These are phyloP conservation scores for Ustilago nuda DNA, from an alignment of 1,284 basidiomycete species.

Conservation along the genomic window DNA sequence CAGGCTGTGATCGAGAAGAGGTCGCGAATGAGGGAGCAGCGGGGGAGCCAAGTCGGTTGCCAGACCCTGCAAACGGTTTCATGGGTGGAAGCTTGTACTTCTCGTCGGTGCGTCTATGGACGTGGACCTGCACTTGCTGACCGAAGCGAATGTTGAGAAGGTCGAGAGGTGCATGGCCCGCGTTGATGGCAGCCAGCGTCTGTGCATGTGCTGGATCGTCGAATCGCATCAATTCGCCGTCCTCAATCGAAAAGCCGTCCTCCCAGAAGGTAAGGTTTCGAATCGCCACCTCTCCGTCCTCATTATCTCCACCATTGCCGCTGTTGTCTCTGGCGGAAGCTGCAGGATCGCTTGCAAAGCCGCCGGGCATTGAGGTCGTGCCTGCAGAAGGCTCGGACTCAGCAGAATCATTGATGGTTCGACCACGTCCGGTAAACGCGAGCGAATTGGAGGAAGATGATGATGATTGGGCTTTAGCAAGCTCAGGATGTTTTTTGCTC, in stretches of 20 bases:
- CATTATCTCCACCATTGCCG: conserved; percentile 71
- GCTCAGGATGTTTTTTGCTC: conserved; percentile 20
- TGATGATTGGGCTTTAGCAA: neutral
- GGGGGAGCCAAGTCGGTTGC: conserved; percentile 80
- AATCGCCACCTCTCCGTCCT: conserved; percentile 73
- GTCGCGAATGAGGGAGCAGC: conserved; percentile 49
- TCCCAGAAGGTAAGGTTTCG: conserved; percentile 92
- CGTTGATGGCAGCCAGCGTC: conserved; percentile 81
- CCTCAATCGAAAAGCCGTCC: conserved; percentile 92
- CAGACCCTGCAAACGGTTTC: conserved; percentile 79
- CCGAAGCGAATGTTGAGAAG: conserved; percentile 82
- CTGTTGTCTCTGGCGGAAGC: conserved; percentile 23
- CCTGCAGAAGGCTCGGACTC: conserved; percentile 28
- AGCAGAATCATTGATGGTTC: conserved; percentile 47
- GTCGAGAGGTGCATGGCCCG: conserved; percentile 82
- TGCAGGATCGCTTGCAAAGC: conserved; percentile 17
- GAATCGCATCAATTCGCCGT: conserved; percentile 86
- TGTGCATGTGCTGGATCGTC: conserved; percentile 82
- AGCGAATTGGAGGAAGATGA: conserved; percentile 18
- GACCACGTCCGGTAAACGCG: conserved; percentile 50
- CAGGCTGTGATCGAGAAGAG: conserved; percentile 48
- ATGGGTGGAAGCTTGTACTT: conserved; percentile 76
- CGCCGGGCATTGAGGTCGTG: conserved; percentile 35
- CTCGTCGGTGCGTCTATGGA: conserved; percentile 80
- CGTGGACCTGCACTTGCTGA: conserved; percentile 87